phyloP scores from a whole-genome alignment of 129 eudicot species.

The Tagetes patula region DNA sequence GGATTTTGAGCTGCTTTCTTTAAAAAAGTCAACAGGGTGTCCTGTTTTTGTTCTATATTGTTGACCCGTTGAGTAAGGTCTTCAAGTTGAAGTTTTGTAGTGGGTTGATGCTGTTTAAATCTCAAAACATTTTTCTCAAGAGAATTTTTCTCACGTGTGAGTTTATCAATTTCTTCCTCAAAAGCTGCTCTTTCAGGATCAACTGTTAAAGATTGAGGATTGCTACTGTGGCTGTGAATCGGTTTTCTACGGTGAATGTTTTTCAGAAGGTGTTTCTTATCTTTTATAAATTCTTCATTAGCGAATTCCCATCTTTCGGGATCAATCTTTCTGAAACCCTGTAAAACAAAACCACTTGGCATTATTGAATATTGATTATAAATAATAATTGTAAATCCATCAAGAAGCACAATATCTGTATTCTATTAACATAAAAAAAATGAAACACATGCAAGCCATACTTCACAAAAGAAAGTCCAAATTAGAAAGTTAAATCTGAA shows the following conservation, averaged over 20 bases:
- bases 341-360: slow-evolving; percentile 14
- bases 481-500: not conserved
- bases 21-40: slow-evolving; percentile 43
- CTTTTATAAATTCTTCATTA: slow-evolving; percentile 82
- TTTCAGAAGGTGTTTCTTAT: slow-evolving; percentile 70
- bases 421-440: not conserved
- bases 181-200: slow-evolving; percentile 80
- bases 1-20: slow-evolving; percentile 63
- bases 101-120: slow-evolving; percentile 60
- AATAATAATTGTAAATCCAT: not conserved
- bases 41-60: slow-evolving; percentile 68
- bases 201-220: slow-evolving; percentile 54
- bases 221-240: slow-evolving; percentile 85
- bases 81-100: slow-evolving; percentile 58
- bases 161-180: slow-evolving; percentile 88
- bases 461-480: not conserved
- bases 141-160: slow-evolving; percentile 62
- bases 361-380: not conserved
- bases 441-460: not conserved
- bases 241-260: slow-evolving; percentile 91
- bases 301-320: slow-evolving; percentile 97
- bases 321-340: slow-evolving; percentile 92
- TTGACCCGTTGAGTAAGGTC: slow-evolving; percentile 51
- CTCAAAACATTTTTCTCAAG: slow-evolving; percentile 50
- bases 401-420: not conserved